These are phyloP conservation scores for Phytopythium vexans DNA, from an alignment of 352 stramenopile species.

Conservation along the genomic window DNA sequence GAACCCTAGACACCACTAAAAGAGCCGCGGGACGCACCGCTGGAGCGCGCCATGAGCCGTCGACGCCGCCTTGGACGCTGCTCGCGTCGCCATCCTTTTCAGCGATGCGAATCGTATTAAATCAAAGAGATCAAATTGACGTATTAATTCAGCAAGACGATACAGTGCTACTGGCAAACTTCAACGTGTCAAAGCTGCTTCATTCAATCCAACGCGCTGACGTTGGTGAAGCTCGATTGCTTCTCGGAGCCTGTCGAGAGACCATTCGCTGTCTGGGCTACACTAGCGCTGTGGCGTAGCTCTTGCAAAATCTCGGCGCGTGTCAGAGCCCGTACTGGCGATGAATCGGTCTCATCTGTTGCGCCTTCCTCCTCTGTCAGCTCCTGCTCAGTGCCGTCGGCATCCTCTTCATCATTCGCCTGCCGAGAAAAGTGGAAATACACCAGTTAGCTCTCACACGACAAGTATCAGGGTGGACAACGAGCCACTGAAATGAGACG, in stretches of 20 bases:
- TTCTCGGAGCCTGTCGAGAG: too few relatives aligned
- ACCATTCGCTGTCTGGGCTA: too few relatives aligned
- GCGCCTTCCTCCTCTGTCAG: conserved; percentile 4
- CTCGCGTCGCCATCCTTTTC: conserved; percentile 15
- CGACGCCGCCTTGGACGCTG: conserved; percentile 11
- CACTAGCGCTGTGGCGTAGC: conserved; percentile 8
- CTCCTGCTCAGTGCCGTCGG: conserved; percentile 7
- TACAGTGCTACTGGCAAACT: too few relatives aligned
- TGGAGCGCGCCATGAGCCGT: conserved; percentile 69
- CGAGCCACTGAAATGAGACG: conserved; percentile 3
- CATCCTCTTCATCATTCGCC: too few relatives aligned
- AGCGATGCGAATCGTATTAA: neutral
- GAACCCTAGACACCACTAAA: neutral
- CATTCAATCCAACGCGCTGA: conserved; percentile 39
- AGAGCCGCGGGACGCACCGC: conserved; percentile 24
- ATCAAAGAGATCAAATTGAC: neutral
- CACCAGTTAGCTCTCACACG: neutral
- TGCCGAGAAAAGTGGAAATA: too few relatives aligned
- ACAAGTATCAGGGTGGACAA: neutral
- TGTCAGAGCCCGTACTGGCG: conserved; percentile 38
- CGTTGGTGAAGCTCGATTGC: conserved; percentile 24
- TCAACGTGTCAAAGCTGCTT: conserved; percentile 5
- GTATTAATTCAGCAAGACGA: too few relatives aligned
- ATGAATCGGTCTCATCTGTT: neutral
- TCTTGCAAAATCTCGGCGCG: conserved; percentile 54